Evolutionary conservation across 2,329 filamentous ascomycete species (phyloP), one percentile per base, ranked within the genome.

Genomic region (Aspergillus viridinutans): DNA sequence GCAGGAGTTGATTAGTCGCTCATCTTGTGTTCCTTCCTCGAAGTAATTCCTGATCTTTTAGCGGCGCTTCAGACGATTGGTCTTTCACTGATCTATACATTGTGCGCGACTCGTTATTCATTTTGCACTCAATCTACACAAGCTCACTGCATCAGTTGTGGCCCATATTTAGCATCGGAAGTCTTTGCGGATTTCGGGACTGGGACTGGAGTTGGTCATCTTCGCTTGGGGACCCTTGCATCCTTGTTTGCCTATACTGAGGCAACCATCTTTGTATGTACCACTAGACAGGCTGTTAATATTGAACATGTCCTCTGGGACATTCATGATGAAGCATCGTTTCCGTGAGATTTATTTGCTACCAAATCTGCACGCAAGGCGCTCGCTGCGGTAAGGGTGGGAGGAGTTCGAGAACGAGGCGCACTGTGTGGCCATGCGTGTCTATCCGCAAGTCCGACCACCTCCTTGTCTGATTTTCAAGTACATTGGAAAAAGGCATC

Each of bases 1-100:
- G 92, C 89, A 56, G 83, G 82, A 54, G 77, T 84, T 45, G 81
- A 86, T 62, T 85, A 76, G 57, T 43, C 7, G 14, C 32, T 38
- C 32, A 38, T 38, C 14, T 14, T 38, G 32, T 40, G 28, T 12
- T 12, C 28, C 28, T 29, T 3, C 25, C 20, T 4, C 4, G 21
- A 21, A 21, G 45, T 14, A 42, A 42, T 21, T 40, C 47, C 45
- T 26, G 35, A 32, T 54, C 28, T 29, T 47, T 48, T 51, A 52
- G 29, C 26, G 47, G 32, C 48, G 28, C 29, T 21, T 40, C 20
- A 20, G 3, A 17, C 29, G 17, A n/a, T 6, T 42, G n/a, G 12
- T 49, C 57, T 29, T 55, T 58, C 28, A 35, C 49, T 62, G 53
- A 62, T 5, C 29, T 32, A 32, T 38, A 17, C 14, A 38, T 38